Evolutionary conservation across 108 stramenopile species (phyloP).

Genomic region (Cyclotella distinguenda): DNA sequence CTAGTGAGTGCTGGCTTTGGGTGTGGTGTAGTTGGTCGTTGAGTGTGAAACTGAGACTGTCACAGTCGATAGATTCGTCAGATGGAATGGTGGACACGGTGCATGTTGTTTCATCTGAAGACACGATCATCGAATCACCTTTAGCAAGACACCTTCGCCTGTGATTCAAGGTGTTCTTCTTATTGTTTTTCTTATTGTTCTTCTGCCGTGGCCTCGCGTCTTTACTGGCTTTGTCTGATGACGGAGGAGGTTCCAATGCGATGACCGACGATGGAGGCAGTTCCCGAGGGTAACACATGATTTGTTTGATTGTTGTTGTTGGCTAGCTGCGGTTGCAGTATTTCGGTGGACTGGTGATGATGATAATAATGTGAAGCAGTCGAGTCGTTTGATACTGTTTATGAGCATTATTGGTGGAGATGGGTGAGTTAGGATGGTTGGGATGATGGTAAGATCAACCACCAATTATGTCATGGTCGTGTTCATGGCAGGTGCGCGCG

Average conservation of each 20-base stretch:
- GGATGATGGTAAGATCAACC: too few relatives aligned
- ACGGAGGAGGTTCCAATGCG: neutral
- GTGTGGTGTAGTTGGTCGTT: neutral
- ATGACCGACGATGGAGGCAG: too few relatives aligned
- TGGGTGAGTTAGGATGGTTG: too few relatives aligned
- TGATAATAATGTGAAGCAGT: conserved; percentile 1
- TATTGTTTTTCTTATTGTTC: neutral
- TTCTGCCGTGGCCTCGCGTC: neutral
- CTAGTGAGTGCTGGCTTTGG: neutral
- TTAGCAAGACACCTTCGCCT: too few relatives aligned
- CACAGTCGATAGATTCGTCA: conserved; percentile 10
- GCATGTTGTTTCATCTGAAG: conserved; percentile 13
- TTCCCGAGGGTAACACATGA: too few relatives aligned
- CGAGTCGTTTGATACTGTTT: neutral
- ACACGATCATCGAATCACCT: neutral
- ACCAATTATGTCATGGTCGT: too few relatives aligned
- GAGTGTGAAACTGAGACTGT: neutral
- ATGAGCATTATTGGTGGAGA: too few relatives aligned
- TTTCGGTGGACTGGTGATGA: conserved; percentile 16
- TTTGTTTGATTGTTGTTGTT: neutral
- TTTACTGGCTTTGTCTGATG: neutral
- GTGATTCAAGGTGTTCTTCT: neutral
- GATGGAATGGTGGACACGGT: conserved; percentile 17
- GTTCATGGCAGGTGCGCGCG: too few relatives aligned
- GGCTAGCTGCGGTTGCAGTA: neutral